These are phyloP conservation scores for Centella asiatica DNA, from an alignment of 129 eudicot species.

Conservation along the genomic window DNA sequence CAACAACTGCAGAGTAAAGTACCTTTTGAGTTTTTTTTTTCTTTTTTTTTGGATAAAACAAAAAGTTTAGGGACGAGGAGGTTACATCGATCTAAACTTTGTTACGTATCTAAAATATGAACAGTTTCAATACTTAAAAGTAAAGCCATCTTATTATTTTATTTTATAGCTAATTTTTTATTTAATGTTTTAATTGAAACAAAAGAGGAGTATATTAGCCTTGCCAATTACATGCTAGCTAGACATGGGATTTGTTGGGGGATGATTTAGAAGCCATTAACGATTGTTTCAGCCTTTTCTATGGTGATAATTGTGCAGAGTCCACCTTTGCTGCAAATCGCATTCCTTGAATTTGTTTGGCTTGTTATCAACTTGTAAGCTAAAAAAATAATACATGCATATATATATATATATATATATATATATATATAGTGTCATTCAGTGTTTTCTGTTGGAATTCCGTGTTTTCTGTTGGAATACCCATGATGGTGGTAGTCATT, in stretches of 20 bases:
- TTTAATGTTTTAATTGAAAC: neutral
- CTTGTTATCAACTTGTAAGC: neutral
- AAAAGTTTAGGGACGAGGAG: neutral
- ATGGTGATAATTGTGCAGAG: neutral
- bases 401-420: neutral
- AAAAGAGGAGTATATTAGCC: neutral
- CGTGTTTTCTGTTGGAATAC: too few species aligned
- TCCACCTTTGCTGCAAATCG: neutral
- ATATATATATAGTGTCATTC: neutral
- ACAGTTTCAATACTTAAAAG: neutral
- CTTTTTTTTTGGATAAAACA: neutral
- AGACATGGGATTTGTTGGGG: neutral
- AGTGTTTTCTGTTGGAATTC: neutral
- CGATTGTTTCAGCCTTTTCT: neutral
- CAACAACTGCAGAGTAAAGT: too few species aligned
- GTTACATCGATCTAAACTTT: too few species aligned
- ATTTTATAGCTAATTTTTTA: neutral
- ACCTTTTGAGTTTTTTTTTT: too few species aligned
- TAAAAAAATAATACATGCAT: too few species aligned
- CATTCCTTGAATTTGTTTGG: neutral
- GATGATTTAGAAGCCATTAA: neutral
- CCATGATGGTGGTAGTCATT: too few species aligned
- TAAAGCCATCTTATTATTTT: too few species aligned
- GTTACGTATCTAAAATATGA: too few species aligned
- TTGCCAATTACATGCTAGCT: too few species aligned